Base-by-base conservation (phyloP, 1,284 basidiomycete species). In the Afroboletus lepidellus region DNA sequence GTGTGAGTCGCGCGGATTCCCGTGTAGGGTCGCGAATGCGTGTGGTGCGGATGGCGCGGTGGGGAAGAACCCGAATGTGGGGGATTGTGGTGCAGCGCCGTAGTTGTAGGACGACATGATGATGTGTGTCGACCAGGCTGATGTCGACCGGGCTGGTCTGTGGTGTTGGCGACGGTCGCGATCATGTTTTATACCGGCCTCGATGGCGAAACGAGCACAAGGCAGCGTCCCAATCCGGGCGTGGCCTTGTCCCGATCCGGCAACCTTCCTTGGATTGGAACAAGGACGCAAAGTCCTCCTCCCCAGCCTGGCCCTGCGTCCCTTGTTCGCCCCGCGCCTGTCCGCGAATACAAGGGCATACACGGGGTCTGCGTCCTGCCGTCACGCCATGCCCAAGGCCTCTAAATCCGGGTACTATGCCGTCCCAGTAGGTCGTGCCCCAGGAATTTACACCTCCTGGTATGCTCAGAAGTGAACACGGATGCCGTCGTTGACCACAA, bases 1-100 rank as follows among this genome's bases (percentile, higher is more conserved):
- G 63, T 87, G 82, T 18, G 74, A 65, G 60, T 85, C 82, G 54
- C 87, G 81, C 48, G 86, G 87, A 55, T 82, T 79, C 68, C 82
- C 79, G 65, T 84, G 78, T 61, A 88, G 78, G 41, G 75, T 64
- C 27, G 77, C 66, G 71, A 89, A 87, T 15, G 84, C 82, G 60
- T 87, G 82, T 34, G 81, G 78, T 15, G 79, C 77, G 13, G 78
- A 77, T 15, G 77, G 76, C 37, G 79, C 79, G 21, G 77, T 74
- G 51, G 85, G 85, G 72, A 83, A 83, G 63, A 83, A 78, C 45
- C 80, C 83, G 55, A 75, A 84, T 30, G 77, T 77, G 53, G 80
- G 79, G 2, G 79, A 80, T 30, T 75, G 63, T 51, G 80, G 75
- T 20, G 72, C 57, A 21, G 67, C 48, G 18, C 54, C 51, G 51